These are phyloP conservation scores for Coemansia reversa DNA, from an alignment of 192 early-diverging fungal species.

Conservation along the genomic window DNA sequence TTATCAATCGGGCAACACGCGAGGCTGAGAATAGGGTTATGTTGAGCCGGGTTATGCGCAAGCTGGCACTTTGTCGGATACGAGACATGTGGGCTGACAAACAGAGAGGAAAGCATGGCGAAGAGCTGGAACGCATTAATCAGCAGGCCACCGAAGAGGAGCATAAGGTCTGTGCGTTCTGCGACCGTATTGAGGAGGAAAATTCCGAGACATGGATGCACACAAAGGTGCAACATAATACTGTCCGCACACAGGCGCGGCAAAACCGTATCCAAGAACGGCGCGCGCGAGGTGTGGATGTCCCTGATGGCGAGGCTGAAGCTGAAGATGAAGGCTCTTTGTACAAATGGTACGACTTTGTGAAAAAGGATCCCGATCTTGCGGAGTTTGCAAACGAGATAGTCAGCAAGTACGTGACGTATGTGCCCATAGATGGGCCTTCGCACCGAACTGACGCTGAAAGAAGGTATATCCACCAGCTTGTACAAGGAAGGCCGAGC, in stretches of 20 bases:
- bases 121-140: conserved; percentile 33
- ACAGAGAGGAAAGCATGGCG: conserved; percentile 37
- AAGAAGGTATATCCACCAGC: conserved; percentile 25
- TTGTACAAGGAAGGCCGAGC: conserved; percentile 21
- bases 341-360: conserved; percentile 38
- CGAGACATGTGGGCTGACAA: conserved; percentile 21
- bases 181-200: conserved; percentile 40
- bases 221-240: conserved; percentile 22
- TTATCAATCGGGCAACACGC: conserved; percentile 17
- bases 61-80: conserved; percentile 43
- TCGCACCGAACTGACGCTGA: conserved; percentile 41
- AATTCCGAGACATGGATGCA: conserved; percentile 28
- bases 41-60: conserved; percentile 45
- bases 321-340: conserved; percentile 1
- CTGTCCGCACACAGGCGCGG: conserved; percentile 20
- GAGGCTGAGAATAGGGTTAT: conserved; percentile 41
- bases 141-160: conserved; percentile 37
- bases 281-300: conserved; percentile 28
- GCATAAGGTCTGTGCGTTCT: conserved; percentile 40
- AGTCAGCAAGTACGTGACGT: conserved; percentile 30
- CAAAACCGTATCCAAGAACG: conserved; percentile 28
- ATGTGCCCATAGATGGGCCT: conserved; percentile 33
- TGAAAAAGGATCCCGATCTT: conserved; percentile 32
- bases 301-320: conserved; percentile 15
- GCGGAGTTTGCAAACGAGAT: conserved; percentile 39